Base-by-base conservation (phyloP, 495 filamentous ascomycete species). In the Trichocladium uniseriatum region DNA sequence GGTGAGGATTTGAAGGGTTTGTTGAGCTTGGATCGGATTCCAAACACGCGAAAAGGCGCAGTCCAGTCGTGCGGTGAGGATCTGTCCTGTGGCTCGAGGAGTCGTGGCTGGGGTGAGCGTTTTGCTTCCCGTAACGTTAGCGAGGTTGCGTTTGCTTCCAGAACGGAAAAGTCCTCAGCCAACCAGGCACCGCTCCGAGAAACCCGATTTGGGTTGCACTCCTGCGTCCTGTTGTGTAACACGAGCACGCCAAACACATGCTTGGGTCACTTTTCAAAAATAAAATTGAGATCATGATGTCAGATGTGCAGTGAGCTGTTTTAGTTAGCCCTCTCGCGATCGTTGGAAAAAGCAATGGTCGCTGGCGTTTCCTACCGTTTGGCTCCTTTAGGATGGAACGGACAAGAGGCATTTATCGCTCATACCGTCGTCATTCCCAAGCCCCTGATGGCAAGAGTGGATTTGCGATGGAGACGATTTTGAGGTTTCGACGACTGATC, bases 381-480 rank as follows among this genome's bases (percentile, higher is more conserved):
- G 11, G 16, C 21, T 5, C 28, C 29, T n/a, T n/a, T 6, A 41
- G 15, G 38, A 29, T 18, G 16, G n/a, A 45, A 32, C 36, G 28
- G 43, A 47, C 20, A 40, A 56, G 52, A 52, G 55, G 54, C 48
- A 52, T 57, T 60, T 56, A 56, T 50, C 36, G 24, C 49, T 54
- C 52, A 50, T 53, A 38, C 41, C 53, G 46, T 56, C 58, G 55
- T 57, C 57, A 57, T 57, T n/a, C 45, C 22, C 36, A 11, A 31
- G 24, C 44, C 51, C 51, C 44, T 52, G 44, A 32, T 34, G 13
- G 49, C 18, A 35, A 21, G 27, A 21, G 49, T 52, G 46, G 45
- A 52, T 48, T 49, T 41, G 21, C 11, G 13, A 31, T 50, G 38
- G 38, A 27, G 11, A 22, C 24, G 13, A 13, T 14, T 18, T 13